Conservation (phyloP, 2,329 filamentous ascomycete genomes). For the Paraphoma chrysanthemicola region DNA sequence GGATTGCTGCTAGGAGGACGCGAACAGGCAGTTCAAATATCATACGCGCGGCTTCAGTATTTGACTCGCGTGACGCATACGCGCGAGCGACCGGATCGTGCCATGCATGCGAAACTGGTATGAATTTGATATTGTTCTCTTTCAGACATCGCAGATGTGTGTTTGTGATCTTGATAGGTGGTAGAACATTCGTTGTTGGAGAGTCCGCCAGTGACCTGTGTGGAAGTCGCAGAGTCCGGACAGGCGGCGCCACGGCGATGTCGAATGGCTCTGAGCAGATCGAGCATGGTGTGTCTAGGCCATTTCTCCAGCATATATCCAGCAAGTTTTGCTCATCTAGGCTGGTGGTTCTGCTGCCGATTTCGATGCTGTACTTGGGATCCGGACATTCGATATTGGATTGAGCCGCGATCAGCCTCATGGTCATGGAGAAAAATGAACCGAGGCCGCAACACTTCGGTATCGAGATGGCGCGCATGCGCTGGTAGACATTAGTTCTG, state of each 20-base stretch:
- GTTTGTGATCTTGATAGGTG: conserved; percentile 4
- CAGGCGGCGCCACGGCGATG: conserved; percentile 5
- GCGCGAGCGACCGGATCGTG: conserved; percentile 8
- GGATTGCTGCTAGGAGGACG: conserved; percentile 6
- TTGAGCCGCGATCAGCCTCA: neutral
- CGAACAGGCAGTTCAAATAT: conserved; percentile 7
- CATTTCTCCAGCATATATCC: conserved; percentile 9
- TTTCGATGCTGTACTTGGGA: neutral
- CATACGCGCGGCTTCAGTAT: conserved; percentile 2
- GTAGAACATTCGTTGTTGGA: conserved; percentile 1
- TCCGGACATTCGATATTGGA: neutral
- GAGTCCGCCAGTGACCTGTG: neutral
- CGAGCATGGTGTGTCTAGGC: conserved; percentile 10
- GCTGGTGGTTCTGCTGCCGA: neutral
- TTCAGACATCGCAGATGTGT: conserved; percentile 11
- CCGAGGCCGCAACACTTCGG: neutral
- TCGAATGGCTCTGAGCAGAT: conserved; percentile 8
- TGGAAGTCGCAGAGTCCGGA: conserved; percentile 3
- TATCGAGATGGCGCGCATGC: neutral
- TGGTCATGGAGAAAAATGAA: neutral
- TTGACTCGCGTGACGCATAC: conserved; percentile 7
- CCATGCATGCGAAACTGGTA: conserved; percentile 14
- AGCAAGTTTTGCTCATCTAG: conserved; percentile 1
- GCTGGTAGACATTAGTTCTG: neutral
- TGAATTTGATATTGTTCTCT: conserved; percentile 1